Conservation (phyloP, 306 rosid genomes). For the Echinosophora koreensis region DNA sequence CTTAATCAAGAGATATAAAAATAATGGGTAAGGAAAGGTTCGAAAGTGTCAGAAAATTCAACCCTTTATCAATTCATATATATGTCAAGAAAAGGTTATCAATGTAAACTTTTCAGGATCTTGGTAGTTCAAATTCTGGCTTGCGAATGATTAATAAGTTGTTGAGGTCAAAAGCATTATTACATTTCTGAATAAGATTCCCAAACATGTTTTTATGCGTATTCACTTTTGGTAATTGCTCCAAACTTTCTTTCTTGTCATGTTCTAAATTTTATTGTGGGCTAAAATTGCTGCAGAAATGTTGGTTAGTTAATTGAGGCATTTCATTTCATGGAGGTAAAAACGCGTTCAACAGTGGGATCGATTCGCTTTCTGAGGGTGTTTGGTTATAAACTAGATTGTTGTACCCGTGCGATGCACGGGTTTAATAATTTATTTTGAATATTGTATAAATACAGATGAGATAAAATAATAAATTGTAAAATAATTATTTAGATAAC, state of each 20-base stretch:
- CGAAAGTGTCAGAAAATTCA: conserved; percentile 37
- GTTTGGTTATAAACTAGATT: no score
- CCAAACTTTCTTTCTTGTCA: conserved; percentile 41
- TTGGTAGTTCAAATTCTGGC: conserved; percentile 48
- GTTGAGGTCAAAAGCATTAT: conserved; percentile 53
- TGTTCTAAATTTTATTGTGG: conserved; percentile 6
- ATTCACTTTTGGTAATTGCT: conserved; percentile 46
- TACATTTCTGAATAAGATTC: conserved; percentile 53
- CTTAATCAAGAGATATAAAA: conserved; percentile 7
- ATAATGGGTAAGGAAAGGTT: conserved; percentile 9
- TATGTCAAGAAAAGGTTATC: conserved; percentile 33
- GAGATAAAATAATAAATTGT: no score
- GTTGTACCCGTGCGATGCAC: no score
- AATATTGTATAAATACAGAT: no score
- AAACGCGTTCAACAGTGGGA: background rate
- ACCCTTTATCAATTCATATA: background rate
- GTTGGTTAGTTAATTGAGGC: background rate
- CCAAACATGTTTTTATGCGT: conserved; percentile 51
- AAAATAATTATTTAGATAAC: no score
- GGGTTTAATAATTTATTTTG: no score
- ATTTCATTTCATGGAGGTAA: background rate
- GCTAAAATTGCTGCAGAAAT: conserved; percentile 36
- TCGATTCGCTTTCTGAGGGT: background rate
- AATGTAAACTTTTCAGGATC: conserved; percentile 42
- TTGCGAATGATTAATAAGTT: conserved; percentile 50